Evolutionary conservation across 2,329 filamentous ascomycete genomes (phyloP).

Genomic region (Penicillium crustosum): DNA sequence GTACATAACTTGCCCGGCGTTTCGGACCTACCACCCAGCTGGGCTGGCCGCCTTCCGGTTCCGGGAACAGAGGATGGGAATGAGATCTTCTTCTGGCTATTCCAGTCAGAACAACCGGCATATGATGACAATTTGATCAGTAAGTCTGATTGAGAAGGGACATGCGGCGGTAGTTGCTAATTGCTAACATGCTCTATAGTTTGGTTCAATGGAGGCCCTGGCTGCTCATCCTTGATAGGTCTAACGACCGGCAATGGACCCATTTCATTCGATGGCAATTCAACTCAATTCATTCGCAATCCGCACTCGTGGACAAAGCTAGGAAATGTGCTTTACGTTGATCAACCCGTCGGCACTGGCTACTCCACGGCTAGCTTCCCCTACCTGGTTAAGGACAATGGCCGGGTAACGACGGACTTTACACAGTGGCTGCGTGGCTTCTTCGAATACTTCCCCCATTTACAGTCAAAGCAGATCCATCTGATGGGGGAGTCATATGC

Average conservation of each 20-base stretch:
- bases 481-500: conserved; percentile 43
- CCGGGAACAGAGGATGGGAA: conserved; percentile 31
- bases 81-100: conserved; percentile 41
- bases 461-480: conserved; percentile 34
- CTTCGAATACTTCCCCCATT: conserved; percentile 32
- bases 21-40: conserved; percentile 32
- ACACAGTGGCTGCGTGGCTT: conserved; percentile 35
- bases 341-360: conserved; percentile 40
- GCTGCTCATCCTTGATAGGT: conserved; percentile 38
- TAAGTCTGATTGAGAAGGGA: conserved; percentile 15
- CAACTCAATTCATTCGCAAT: conserved; percentile 25
- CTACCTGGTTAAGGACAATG: conserved; percentile 30
- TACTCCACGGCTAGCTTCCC: conserved; percentile 34
- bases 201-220: conserved; percentile 41
- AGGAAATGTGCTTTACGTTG: conserved; percentile 39
- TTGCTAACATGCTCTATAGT: conserved; percentile 24
- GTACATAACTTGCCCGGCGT: conserved; percentile 32
- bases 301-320: conserved; percentile 34
- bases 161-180: not conserved
- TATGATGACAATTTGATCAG: conserved; percentile 39
- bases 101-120: conserved; percentile 30
- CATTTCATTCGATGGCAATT: conserved; percentile 33
- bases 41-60: conserved; percentile 37
- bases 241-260: conserved; percentile 37
- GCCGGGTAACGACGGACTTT: conserved; percentile 32